Base-by-base conservation (phyloP, 208 protist genomes). In the Wallacemonas collosoma region DNA sequence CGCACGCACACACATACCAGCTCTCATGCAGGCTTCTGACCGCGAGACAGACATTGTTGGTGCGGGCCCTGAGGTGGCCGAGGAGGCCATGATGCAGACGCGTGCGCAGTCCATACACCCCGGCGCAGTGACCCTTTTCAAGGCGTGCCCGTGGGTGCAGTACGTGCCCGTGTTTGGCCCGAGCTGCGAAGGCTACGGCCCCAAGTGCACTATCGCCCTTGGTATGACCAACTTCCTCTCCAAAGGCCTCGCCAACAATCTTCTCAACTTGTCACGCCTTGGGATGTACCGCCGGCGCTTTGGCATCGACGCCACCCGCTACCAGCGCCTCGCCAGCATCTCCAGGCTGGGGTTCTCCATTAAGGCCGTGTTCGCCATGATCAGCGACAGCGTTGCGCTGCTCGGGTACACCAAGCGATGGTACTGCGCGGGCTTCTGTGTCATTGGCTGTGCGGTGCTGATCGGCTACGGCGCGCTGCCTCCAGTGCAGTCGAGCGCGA, bases 361-460 rank as follows among this genome's bases (percentile, higher is more conserved):
- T 3, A 87, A 83, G 60, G 68, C 81, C 3, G 39, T 81, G 17
- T 63, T 62, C 47, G 81, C 74, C 41, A 76, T 83, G 56, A 26
- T 87, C 55, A 77, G 76, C 64, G 81, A 83, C 66, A 72, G 69
- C 36, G 58, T 83, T 38, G 50, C 70, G 5, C 36, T 87, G n/a
- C 81, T 71, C 51, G 70, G 72, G 7, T 87, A 83, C 67, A 68
- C 69, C 45, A 87, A 80, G 77, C 69, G 77, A 7, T 87, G 73
- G 73, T 79, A 78, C 72, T 60, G 63, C 45, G 56, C 64, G 2
- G 51, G 39, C 1, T 82, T 75, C n/a, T 72, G 66, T 47, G 66
- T 81, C 41, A n/a, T 80, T 53, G 75, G 74, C 43, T 47, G 44
- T 0, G 68, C 35, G 2, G 26, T 76, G 26, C 68, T 67, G n/a